Base-by-base conservation (phyloP, 441 rosid genomes). In the Adansonia gregorii region DNA sequence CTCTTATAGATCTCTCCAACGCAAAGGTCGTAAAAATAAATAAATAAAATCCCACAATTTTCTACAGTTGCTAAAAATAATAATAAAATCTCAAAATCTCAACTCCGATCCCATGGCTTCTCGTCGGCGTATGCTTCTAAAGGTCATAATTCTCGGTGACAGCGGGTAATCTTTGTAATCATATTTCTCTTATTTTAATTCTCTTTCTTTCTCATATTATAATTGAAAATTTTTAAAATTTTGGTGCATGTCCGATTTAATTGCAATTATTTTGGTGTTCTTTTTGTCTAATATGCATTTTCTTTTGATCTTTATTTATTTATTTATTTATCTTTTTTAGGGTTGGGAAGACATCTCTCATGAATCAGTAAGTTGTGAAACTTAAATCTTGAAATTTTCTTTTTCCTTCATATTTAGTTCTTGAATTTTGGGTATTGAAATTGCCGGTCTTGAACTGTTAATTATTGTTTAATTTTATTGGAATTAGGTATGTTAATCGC, bases 281-380 rank as follows among this genome's bases (percentile, higher is more conserved):
- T 55, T 61, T 78, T 51, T 31, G 15, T 49, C 58, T 72, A 67
- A 67, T 39, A 8, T 55, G n/a, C 24, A 39, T 64, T 81, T 70
- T 7, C 17, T 63, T 56, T 49, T 64, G 6, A 49, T 68, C 64
- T 68, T 49, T 76, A n/a, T 4, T 65, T 10, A 2, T 2, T n/a
- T 55, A 58, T n/a, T 4, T 58, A 7, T 67, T n/a, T n/a, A n/a
- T n/a, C n/a, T n/a, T 75, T 77, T 66, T 76, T 71, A 91, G 96
- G 89, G 98, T 94, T 19, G 96, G 97, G 82, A 92, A 90, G 87
- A 94, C 97, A 27, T 94, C 97, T 52, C 84, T 91, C 80, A 94
- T 92, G 97, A 94, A 92, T 80, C 95, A 92, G 96, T 92, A 91
- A 60, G 86, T 45, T 82, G 81, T 54, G 80, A 71, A 85, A 82